phyloP scores from a whole-genome alignment of 805 yeast species.

The Starmerella apicola region DNA sequence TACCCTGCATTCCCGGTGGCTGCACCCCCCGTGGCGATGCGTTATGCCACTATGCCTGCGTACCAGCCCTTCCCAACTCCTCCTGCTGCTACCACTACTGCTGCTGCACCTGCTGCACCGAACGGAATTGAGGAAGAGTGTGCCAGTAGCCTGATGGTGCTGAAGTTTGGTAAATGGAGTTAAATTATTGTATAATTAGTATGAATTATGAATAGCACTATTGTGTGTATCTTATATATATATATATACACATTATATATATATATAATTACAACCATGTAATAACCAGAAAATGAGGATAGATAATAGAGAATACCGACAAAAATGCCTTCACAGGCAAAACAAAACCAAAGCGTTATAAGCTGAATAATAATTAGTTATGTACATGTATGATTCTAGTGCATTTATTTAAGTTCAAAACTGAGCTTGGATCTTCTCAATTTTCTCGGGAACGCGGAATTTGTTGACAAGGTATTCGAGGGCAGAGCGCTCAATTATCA shows the following conservation, averaged over 20 bases:
- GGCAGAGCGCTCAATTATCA: slow-evolving; percentile 61
- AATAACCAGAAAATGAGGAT: no score
- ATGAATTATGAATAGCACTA: no score
- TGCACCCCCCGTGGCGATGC: not conserved
- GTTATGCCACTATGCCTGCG: slow-evolving; percentile 18
- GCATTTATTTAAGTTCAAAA: not conserved
- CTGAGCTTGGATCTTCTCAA: not conserved
- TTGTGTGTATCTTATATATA: no score
- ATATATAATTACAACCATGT: no score
- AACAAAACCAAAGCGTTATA: not conserved
- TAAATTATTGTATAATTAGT: no score
- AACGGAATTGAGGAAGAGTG: slow-evolving; percentile 26
- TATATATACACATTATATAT: not conserved
- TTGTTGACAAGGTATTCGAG: slow-evolving; percentile 42
- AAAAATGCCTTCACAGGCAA: no score
- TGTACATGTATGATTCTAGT: not conserved
- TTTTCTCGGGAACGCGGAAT: slow-evolving; percentile 8
- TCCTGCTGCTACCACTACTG: no score
- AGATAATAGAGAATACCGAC: no score
- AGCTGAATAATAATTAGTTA: not conserved
- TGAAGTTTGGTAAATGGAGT: slow-evolving; percentile 24
- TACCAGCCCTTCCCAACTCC: slow-evolving; percentile 6
- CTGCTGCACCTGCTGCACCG: no score
- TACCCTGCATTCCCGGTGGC: slow-evolving; percentile 2
- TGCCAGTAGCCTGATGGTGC: slow-evolving; percentile 26